These are phyloP conservation scores for Fusarium temperatum DNA, from an alignment of 2,329 filamentous ascomycete genomes.

Conservation along the genomic window DNA sequence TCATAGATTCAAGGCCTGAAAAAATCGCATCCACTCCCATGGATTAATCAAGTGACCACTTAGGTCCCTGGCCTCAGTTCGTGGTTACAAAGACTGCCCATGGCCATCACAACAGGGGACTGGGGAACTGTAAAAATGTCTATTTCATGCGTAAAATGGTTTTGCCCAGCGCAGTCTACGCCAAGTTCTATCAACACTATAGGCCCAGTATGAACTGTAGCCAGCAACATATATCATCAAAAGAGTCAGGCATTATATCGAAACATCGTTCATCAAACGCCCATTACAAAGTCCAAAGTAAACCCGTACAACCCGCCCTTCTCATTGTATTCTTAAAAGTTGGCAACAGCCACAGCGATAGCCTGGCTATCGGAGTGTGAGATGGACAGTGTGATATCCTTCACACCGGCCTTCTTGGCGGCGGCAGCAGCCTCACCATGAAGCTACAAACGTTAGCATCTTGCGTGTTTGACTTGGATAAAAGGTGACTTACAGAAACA, in stretches of 20 bases:
- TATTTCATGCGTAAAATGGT: conserved; percentile 37
- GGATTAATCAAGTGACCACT: background rate
- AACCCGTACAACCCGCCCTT: conserved; percentile 27
- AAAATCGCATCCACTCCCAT: background rate
- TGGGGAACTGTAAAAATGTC: conserved; percentile 21
- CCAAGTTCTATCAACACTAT: conserved; percentile 28
- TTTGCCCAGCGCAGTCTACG: conserved; percentile 21
- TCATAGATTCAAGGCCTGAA: background rate
- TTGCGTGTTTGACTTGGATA: background rate
- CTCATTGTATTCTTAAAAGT: conserved; percentile 63
- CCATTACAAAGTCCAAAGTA: conserved; percentile 33
- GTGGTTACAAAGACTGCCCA: background rate
- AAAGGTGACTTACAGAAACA: conserved; percentile 75
- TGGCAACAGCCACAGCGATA: conserved; percentile 90
- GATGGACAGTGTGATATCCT: conserved; percentile 90
- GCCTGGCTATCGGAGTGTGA: conserved; percentile 95
- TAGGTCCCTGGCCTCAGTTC: background rate
- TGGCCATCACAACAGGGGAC: background rate
- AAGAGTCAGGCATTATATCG: conserved; percentile 34
- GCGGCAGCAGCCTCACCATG: conserved; percentile 84
- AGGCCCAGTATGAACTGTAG: conserved; percentile 13
- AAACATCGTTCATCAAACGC: conserved; percentile 42
- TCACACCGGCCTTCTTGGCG: conserved; percentile 87
- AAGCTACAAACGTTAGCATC: conserved; percentile 68
- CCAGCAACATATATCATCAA: conserved; percentile 33